Evolutionary conservation across 2,329 filamentous ascomycete genomes (phyloP), one percentile per base, ranked within the genome.

Genomic region (Fusarium scirpi): DNA sequence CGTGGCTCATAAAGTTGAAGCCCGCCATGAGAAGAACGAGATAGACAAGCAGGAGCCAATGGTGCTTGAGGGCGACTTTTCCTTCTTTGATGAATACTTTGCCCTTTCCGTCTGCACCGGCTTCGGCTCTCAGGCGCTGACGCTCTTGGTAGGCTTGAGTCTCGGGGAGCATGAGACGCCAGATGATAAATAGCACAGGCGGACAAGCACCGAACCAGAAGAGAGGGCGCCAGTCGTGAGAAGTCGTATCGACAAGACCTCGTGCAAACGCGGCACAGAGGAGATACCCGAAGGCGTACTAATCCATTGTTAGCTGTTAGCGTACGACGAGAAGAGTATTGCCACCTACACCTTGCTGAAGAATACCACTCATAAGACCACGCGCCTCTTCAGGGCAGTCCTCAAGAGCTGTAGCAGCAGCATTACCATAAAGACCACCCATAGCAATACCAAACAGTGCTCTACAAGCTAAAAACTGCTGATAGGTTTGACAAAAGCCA

Each of bases 1-100:
- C 92, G 77, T 94, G 92, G 20, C 90, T 92, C 92, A 96, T 94
- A 77, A 96, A 97, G 81, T 97, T 97, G 84, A 97, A 96, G 6
- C 93, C 93, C 3, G 93, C 91, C 93, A 97, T 97, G 41, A 97
- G 84, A 22, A 97, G 83, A 9, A 97, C 92, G 61, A 97, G 84
- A 80, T 97, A 97, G 38, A 90, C 83, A 59, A 97, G 84, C 4
- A 97, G 80, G 16, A 93, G 70, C 94, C 94, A 97, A 80, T 97
- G 93, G 13, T 89, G 87, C 79, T 89, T 91, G 30, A 97, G 76
- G 0, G 93, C 94, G 1, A 94, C 88, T 74, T 92, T 92, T 65
- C 92, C 93, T 80, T 97, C 93, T 1, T 85, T 81, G 27, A 95
- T 57, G 77, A 97, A 96, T 0, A 91, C 77, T 38, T 75, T 73